Conservation (phyloP, 768 basidiomycete genomes). For the Mycena olivaceomarginata region DNA sequence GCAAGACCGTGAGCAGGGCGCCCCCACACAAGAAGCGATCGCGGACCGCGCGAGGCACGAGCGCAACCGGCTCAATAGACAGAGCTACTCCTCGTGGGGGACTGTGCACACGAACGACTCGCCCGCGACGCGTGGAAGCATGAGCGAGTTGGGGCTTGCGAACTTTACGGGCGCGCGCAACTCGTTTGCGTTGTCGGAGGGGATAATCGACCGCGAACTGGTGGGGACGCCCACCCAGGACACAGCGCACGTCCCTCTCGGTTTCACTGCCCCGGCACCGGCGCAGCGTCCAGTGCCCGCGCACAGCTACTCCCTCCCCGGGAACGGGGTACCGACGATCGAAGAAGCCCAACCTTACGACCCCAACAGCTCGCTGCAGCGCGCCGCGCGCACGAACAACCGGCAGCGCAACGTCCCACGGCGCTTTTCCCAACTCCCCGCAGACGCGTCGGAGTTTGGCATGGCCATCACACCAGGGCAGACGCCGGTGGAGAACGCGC, state of each 20-base stretch:
- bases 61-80: conserved; percentile 33
- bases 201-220: conserved; percentile 20
- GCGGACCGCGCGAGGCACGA: conserved; percentile 31
- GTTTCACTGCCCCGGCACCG: conserved; percentile 19
- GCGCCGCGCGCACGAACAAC: conserved; percentile 18
- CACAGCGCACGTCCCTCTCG: conserved; percentile 1
- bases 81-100: conserved; percentile 44
- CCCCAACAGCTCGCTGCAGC: conserved; percentile 15
- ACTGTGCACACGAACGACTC: conserved; percentile 35
- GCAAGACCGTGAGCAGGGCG: conserved; percentile 7
- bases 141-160: conserved; percentile 32
- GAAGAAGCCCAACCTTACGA: conserved; percentile 4
- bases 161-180: conserved; percentile 24
- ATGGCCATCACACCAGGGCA: not conserved
- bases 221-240: conserved; percentile 32
- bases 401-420: conserved; percentile 22
- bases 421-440: conserved; percentile 33
- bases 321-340: not conserved
- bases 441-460: conserved; percentile 19
- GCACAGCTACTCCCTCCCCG: conserved; percentile 38
- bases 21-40: not conserved
- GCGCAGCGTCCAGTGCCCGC: conserved; percentile 8
- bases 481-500: conserved; percentile 36
- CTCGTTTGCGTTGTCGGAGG: conserved; percentile 1
- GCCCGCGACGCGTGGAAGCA: conserved; percentile 24